A percentile compares a stretch with the other conserved stretches of the same genome.
Conservation (phyloP, 2,329 filamentous ascomycete genomes). For the Fusarium solani-melongenae region DNA sequence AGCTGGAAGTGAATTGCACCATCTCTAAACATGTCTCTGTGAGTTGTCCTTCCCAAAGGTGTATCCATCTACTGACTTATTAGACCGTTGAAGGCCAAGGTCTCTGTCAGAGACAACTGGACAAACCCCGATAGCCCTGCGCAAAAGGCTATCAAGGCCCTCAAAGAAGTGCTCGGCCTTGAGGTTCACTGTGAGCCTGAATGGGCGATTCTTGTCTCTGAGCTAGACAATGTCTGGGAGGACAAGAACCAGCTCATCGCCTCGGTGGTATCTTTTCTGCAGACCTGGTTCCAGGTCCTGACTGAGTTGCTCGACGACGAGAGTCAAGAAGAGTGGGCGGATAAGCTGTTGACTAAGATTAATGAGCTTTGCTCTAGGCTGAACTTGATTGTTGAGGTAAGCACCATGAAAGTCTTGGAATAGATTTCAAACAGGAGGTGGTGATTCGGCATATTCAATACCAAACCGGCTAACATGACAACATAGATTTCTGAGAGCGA, state of each 20-base stretch:
- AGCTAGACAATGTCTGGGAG: slow-evolving; percentile 51
- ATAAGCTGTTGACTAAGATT: slow-evolving; percentile 54
- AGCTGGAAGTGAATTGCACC: not conserved
- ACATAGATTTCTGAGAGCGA: slow-evolving; percentile 38
- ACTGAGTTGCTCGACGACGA: slow-evolving; percentile 55
- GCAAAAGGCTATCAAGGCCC: slow-evolving; percentile 46
- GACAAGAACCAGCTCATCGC: slow-evolving; percentile 54
- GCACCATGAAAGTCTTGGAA: not conserved
- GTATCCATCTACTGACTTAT: not conserved
- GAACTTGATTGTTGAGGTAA: slow-evolving; percentile 52
- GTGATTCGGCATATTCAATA: not conserved
- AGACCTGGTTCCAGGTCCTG: slow-evolving; percentile 54
- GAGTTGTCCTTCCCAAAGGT: not conserved
- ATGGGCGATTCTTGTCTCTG: slow-evolving; percentile 55
- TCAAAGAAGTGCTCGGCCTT: slow-evolving; percentile 53
- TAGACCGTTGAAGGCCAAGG: slow-evolving; percentile 56
- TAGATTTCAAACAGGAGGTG: not conserved
- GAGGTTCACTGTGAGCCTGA: slow-evolving; percentile 54
- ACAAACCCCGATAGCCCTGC: slow-evolving; percentile 47
- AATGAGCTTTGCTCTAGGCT: slow-evolving; percentile 41
- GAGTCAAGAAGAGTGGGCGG: slow-evolving; percentile 54
- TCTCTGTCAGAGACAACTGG: slow-evolving; percentile 58
- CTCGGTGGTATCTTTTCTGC: slow-evolving; percentile 49
- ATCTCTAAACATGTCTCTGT: slow-evolving; percentile 17
- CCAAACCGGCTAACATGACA: not conserved